Conservation (phyloP, 306 rosid species). For the Lathyrus tuberosus region DNA sequence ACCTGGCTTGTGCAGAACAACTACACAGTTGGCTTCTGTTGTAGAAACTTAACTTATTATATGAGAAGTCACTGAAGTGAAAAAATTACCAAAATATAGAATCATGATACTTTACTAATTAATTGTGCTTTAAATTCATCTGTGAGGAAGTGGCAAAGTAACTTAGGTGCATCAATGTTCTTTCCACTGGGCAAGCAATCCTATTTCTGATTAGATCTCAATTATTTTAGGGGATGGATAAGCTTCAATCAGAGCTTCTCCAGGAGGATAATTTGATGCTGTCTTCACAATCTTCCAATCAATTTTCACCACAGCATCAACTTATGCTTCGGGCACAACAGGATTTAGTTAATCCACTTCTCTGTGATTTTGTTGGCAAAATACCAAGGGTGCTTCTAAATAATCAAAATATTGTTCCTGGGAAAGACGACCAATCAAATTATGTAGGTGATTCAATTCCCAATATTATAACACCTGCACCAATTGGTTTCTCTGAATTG, state of each 20-base stretch:
- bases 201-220: conserved; percentile 29
- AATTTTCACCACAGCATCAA: conserved; percentile 58
- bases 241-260: conserved; percentile 52
- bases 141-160: conserved; percentile 11
- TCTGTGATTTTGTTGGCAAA: conserved; percentile 52
- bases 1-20: conserved; percentile 3
- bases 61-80: conserved; percentile 8
- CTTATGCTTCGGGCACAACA: conserved; percentile 57
- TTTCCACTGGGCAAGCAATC: conserved; percentile 21
- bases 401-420: conserved; percentile 49
- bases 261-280: conserved; percentile 56
- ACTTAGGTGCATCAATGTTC: conserved; percentile 31
- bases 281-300: conserved; percentile 57
- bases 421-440: conserved; percentile 54
- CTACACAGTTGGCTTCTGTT: neutral
- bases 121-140: conserved; percentile 6
- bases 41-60: neutral
- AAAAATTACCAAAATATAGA: conserved; percentile 9
- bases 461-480: conserved; percentile 49
- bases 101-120: conserved; percentile 16
- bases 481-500: conserved; percentile 52
- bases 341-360: conserved; percentile 51
- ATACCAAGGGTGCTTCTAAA: conserved; percentile 45
- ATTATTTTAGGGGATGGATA: conserved; percentile 62
- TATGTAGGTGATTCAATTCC: conserved; percentile 46